Conservation (phyloP, 1,284 basidiomycete genomes). For the Golubevia pallescens region DNA sequence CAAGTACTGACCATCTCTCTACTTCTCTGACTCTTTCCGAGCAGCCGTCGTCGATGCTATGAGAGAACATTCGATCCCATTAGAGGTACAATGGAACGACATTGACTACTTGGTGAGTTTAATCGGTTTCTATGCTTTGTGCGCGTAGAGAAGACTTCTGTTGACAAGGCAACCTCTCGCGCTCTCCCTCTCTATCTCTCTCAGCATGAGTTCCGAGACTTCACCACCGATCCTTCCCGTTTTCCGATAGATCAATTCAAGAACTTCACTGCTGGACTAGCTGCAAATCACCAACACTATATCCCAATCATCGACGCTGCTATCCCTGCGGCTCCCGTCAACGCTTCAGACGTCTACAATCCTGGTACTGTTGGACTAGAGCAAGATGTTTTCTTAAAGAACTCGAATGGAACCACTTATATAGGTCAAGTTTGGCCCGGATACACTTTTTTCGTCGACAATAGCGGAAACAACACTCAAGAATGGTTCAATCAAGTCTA, state of each 20-base stretch:
- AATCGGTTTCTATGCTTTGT: not conserved
- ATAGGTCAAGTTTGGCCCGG: slow-evolving; percentile 69
- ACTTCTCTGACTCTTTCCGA: too few relatives aligned
- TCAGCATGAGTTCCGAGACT: slow-evolving; percentile 73
- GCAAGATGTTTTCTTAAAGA: slow-evolving; percentile 41
- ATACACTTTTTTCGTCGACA: slow-evolving; percentile 25
- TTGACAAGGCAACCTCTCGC: too few relatives aligned
- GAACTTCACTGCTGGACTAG: slow-evolving; percentile 72
- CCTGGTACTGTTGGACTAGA: slow-evolving; percentile 35
- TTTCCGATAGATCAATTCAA: slow-evolving; percentile 72
- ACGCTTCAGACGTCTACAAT: slow-evolving; percentile 56
- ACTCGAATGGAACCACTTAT: slow-evolving; percentile 68
- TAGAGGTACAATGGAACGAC: slow-evolving; percentile 81
- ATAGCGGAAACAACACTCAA: slow-evolving; percentile 22
- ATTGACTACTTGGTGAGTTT: slow-evolving; percentile 69
- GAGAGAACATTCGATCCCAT: slow-evolving; percentile 70
- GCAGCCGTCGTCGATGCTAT: slow-evolving; percentile 22
- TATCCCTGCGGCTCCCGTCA: slow-evolving; percentile 63
- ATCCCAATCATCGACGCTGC: slow-evolving; percentile 65
- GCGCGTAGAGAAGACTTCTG: not conserved
- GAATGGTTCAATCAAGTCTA: slow-evolving; percentile 39
- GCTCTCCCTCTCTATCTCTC: too few relatives aligned
- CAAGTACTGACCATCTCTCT: not conserved
- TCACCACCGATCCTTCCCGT: slow-evolving; percentile 73
- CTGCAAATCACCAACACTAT: slow-evolving; percentile 65